phyloP scores from a whole-genome alignment of 129 eudicot species.

The Deinandra increscens region DNA sequence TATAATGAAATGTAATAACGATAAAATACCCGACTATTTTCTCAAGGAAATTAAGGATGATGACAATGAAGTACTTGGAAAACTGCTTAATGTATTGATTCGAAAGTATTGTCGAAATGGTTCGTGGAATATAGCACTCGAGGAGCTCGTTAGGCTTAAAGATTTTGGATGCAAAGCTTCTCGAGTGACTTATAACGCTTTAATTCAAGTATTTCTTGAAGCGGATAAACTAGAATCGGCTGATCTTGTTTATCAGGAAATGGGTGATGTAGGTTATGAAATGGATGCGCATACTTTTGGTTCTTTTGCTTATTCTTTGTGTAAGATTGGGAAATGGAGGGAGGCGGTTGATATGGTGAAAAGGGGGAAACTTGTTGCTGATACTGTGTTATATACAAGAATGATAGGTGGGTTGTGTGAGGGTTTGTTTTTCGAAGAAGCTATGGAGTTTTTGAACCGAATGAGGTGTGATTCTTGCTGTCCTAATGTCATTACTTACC shows the following conservation, averaged over 20 bases:
- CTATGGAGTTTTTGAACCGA: constrained; percentile 73
- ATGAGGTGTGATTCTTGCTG: constrained; percentile 69
- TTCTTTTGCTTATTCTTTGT: constrained; percentile 53
- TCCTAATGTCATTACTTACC: constrained; percentile 80
- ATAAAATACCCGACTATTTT: constrained; percentile 40
- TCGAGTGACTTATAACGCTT: constrained; percentile 61
- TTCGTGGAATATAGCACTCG: constrained; percentile 75
- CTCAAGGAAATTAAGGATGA: constrained; percentile 51
- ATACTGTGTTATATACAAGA: constrained; percentile 65
- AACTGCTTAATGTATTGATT: constrained; percentile 67
- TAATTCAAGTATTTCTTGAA: constrained; percentile 62
- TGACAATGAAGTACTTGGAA: constrained; percentile 66
- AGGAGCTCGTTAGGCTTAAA: constrained; percentile 86
- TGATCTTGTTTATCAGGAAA: constrained; percentile 58
- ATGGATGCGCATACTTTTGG: constrained; percentile 67
- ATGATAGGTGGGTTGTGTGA: constrained; percentile 94
- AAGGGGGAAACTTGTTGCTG: constrained; percentile 59
- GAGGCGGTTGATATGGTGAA: constrained; percentile 68
- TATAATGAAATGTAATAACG: constrained; percentile 41
- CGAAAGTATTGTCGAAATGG: constrained; percentile 57
- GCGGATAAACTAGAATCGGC: constrained; percentile 61
- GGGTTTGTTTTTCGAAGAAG: constrained; percentile 90
- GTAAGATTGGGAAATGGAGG: constrained; percentile 74
- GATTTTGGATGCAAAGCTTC: constrained; percentile 80
- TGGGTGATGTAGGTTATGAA: constrained; percentile 49